phyloP scores from a whole-genome alignment of 371 early-diverging fungal genomes.

The Mortierella sp. region DNA sequence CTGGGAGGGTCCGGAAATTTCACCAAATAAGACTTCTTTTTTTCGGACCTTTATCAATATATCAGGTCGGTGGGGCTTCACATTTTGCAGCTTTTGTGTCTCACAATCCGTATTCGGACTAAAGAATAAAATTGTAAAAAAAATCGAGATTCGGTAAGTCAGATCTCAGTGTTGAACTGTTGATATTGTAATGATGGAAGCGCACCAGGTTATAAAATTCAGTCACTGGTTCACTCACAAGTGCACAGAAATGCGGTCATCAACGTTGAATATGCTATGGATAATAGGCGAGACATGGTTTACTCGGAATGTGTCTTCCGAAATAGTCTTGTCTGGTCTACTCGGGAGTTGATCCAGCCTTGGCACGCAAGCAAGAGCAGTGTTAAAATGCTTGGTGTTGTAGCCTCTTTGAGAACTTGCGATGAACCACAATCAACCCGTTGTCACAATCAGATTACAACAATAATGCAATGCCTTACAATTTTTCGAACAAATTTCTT shows the following conservation, averaged over 20 bases:
- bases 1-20: constrained; percentile 14
- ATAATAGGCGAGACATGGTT: constrained; percentile 10
- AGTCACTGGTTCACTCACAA: constrained; percentile 7
- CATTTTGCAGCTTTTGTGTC: constrained; percentile 13
- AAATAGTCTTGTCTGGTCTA: constrained; percentile 1
- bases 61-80: constrained; percentile 19
- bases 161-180: too few relatives aligned
- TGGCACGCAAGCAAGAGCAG: too few relatives aligned
- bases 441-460: too few relatives aligned
- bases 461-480: too few relatives aligned
- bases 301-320: constrained; percentile 9
- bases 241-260: constrained; percentile 11
- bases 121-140: constrained; percentile 8
- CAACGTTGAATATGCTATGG: constrained; percentile 9
- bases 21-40: constrained; percentile 19
- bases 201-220: too few relatives aligned
- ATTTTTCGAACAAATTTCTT: too few relatives aligned
- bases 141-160: too few relatives aligned
- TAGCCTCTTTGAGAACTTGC: too few relatives aligned
- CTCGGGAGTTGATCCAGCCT: too few relatives aligned
- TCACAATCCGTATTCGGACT: constrained; percentile 19
- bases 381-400: too few relatives aligned
- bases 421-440: too few relatives aligned
- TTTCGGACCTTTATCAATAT: constrained; percentile 5
- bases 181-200: too few relatives aligned